phyloP scores from a whole-genome alignment of 345 rosid species.

The Eucalyptus marginata region DNA sequence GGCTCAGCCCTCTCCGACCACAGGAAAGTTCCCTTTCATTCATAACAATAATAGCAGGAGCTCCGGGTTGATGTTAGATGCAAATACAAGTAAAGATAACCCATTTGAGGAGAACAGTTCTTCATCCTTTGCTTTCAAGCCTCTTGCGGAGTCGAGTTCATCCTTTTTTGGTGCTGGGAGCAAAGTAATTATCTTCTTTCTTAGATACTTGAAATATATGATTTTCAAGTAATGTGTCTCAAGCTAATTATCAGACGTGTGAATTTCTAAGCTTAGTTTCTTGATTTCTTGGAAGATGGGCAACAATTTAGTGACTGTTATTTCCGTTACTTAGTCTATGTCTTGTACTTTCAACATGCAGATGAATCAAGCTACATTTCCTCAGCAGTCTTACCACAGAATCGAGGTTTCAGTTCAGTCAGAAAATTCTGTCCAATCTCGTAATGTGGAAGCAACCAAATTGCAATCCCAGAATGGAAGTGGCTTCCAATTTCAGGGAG shows the following conservation, averaged over 20 bases:
- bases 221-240: background rate
- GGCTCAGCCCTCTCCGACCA: constrained; percentile 95
- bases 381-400: constrained; percentile 35
- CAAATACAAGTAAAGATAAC: constrained; percentile 48
- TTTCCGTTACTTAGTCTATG: background rate
- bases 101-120: constrained; percentile 42
- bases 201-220: background rate
- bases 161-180: constrained; percentile 32
- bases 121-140: constrained; percentile 73
- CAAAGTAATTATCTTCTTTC: constrained; percentile 23
- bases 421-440: constrained; percentile 32
- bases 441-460: constrained; percentile 17
- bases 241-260: background rate
- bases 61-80: constrained; percentile 12
- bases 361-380: constrained; percentile 6
- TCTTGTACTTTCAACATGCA: background rate
- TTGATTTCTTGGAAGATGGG: background rate
- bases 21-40: constrained; percentile 65
- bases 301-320: background rate
- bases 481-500: constrained; percentile 18
- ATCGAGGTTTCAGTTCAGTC: constrained; percentile 38
- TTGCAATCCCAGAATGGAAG: constrained; percentile 23
- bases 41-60: constrained; percentile 25
- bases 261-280: background rate
- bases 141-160: constrained; percentile 34